Conservation (phyloP, 345 rosid species). For the Salix suchowensis region DNA sequence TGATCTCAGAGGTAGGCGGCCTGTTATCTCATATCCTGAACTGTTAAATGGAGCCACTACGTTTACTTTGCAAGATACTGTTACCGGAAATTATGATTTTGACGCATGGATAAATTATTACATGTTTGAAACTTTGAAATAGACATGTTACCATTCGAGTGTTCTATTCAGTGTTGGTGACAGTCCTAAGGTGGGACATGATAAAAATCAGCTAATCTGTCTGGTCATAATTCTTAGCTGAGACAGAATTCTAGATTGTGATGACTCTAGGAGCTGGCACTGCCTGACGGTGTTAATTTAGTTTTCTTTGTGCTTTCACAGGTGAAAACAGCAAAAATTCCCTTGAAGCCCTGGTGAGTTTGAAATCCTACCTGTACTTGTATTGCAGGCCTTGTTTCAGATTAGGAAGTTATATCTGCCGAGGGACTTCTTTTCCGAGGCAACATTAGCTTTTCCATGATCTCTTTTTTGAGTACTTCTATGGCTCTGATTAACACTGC, state of each 20-base stretch:
- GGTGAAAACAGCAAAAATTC: slow-evolving; percentile 73
- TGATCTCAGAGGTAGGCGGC: slow-evolving; percentile 50
- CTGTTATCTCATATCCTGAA: background rate
- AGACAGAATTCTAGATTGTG: background rate
- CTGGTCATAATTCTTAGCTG: background rate
- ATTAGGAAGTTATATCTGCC: background rate
- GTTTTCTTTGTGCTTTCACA: slow-evolving; percentile 22
- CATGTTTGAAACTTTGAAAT: background rate
- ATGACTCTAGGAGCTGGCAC: background rate
- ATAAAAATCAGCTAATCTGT: background rate
- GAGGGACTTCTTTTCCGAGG: no score
- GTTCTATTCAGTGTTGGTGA: background rate
- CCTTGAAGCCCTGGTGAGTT: slow-evolving; percentile 78
- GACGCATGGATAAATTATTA: background rate
- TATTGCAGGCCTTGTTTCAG: background rate
- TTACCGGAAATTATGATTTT: background rate
- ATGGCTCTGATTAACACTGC: background rate
- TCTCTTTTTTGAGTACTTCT: background rate
- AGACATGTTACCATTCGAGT: background rate
- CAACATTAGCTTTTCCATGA: background rate
- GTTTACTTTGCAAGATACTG: background rate
- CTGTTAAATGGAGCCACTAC: background rate
- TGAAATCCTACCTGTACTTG: background rate
- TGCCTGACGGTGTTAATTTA: background rate
- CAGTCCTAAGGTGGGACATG: background rate